phyloP scores from a whole-genome alignment of 192 early-diverging fungal genomes.

The Radiomyces spectabilis region DNA sequence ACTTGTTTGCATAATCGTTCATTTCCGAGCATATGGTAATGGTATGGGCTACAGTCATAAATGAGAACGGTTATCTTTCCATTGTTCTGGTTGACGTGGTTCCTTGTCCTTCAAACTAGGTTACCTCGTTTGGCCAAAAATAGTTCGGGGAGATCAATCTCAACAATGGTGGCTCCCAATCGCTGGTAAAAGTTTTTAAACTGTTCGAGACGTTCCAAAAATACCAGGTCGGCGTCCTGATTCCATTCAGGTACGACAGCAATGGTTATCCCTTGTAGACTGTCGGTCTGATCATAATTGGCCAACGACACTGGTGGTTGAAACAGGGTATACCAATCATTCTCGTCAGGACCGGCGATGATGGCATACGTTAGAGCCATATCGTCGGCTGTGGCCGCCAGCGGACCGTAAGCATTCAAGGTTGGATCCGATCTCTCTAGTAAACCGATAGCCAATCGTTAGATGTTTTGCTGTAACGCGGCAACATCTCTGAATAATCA shows the following conservation, averaged over 20 bases:
- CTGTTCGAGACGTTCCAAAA: constrained; percentile 16
- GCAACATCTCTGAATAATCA: too few species aligned
- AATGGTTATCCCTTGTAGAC: constrained; percentile 45
- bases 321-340: constrained; percentile 33
- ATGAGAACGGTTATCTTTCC: not conserved
- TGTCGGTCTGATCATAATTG: constrained; percentile 6
- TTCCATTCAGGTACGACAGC: constrained; percentile 49
- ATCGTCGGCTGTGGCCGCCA: constrained; percentile 61
- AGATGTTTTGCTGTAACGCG: too few species aligned
- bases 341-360: constrained; percentile 48
- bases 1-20: constrained; percentile 22
- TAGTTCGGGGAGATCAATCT: constrained; percentile 55
- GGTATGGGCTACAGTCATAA: constrained; percentile 38
- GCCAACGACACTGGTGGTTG: constrained; percentile 45
- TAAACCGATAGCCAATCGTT: constrained; percentile 46
- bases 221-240: constrained; percentile 26
- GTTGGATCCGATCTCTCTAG: constrained; percentile 47
- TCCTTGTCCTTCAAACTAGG: too few species aligned
- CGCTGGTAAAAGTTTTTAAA: constrained; percentile 29
- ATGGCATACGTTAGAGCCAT: constrained; percentile 58
- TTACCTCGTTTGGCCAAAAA: constrained; percentile 34
- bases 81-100: too few species aligned
- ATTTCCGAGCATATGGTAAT: constrained; percentile 62
- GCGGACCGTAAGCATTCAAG: constrained; percentile 56
- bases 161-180: constrained; percentile 54